These are phyloP conservation scores for Hibiscus mutabilis DNA, from an alignment of 345 rosid species.

Conservation along the genomic window DNA sequence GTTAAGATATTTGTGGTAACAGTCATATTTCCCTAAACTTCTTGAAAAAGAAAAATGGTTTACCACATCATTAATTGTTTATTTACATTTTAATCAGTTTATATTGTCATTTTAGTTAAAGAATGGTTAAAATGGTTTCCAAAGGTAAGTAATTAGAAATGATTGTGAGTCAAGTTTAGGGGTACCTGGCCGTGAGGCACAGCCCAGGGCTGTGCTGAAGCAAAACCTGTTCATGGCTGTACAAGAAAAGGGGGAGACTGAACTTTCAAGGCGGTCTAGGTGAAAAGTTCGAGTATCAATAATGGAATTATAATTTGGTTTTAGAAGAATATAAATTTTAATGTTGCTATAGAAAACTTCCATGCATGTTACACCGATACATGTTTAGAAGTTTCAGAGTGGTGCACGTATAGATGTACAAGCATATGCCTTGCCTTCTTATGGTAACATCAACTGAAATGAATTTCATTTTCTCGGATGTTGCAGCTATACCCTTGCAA, in stretches of 20 bases:
- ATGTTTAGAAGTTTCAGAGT: not conserved
- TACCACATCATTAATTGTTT: not conserved
- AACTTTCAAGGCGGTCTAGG: not conserved
- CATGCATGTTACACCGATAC: not conserved
- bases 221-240: not conserved
- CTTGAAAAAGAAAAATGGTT: not conserved
- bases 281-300: not conserved
- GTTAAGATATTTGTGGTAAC: not conserved
- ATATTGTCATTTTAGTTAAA: not conserved
- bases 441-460: not conserved
- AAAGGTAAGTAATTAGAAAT: not conserved
- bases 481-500: conserved; percentile 69
- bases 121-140: not conserved
- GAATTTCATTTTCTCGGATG: conserved; percentile 8
- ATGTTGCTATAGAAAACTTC: not conserved
- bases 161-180: not conserved
- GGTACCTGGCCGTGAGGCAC: not conserved
- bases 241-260: not conserved
- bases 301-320: not conserved
- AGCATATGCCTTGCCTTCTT: not conserved
- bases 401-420: not conserved
- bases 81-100: not conserved
- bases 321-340: not conserved
- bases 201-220: not conserved
- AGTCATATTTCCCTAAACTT: not conserved